A percentile compares a stretch with the other conserved stretches of the same genome.
Conservation (phyloP, 179 eudicot species). For the Spinacia oleracea region DNA sequence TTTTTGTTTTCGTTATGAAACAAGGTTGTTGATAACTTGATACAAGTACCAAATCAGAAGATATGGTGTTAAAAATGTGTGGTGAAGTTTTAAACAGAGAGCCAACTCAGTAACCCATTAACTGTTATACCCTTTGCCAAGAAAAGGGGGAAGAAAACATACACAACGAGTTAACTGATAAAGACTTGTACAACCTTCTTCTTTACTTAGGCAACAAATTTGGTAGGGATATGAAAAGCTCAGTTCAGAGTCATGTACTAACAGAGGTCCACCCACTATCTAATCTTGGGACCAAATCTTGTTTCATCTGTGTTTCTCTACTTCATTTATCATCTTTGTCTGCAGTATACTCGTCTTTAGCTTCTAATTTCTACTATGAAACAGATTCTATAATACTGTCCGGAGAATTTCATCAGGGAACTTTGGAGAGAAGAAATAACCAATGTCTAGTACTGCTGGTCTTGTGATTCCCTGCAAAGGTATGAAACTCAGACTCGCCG, state of each 20-base stretch:
- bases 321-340: conserved; percentile 9
- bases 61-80: background rate
- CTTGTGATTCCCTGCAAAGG: conserved; percentile 53
- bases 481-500: background rate
- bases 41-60: background rate
- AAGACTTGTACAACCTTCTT: background rate
- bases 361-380: background rate
- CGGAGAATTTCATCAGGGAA: background rate
- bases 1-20: background rate
- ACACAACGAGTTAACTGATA: background rate
- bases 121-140: background rate
- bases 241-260: background rate
- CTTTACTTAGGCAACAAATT: conserved; percentile 8
- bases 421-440: background rate
- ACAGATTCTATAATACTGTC: background rate
- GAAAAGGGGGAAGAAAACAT: background rate
- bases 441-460: conserved; percentile 42
- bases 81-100: background rate
- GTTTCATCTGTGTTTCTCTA: conserved; percentile 4
- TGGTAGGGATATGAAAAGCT: conserved; percentile 17
- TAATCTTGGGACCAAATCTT: conserved; percentile 8
- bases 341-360: background rate
- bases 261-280: conserved; percentile 5
- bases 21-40: background rate
- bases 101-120: background rate